A percentile compares a stretch with the other conserved stretches of the same genome.
Conservation (phyloP, 2,329 filamentous ascomycete genomes). For the Cladobotryum protrusum region DNA sequence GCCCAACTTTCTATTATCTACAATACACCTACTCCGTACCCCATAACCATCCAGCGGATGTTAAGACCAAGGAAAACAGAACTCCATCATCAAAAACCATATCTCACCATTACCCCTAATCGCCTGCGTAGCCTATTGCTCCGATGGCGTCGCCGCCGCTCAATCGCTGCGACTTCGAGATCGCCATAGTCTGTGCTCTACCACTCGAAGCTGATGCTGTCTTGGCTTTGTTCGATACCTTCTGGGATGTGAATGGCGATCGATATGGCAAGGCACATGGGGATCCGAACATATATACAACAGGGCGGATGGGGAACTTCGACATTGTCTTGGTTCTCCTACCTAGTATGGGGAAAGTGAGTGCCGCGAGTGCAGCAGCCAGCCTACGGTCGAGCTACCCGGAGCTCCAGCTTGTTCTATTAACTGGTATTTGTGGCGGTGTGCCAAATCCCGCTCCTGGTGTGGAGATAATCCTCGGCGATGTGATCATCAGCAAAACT, state of each 20-base stretch:
- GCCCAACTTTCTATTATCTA: too few species aligned
- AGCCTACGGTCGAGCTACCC: slow-evolving; percentile 29
- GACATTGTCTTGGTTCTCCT: slow-evolving; percentile 25
- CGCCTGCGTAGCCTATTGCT: too few species aligned
- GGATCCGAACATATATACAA: slow-evolving; percentile 24
- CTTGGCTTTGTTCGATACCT: slow-evolving; percentile 18
- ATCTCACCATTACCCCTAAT: too few species aligned
- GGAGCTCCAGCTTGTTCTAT: slow-evolving; percentile 26
- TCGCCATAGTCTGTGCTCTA: slow-evolving; percentile 26
- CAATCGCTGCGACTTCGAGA: slow-evolving; percentile 15
- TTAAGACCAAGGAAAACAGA: too few species aligned
- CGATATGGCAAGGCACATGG: slow-evolving; percentile 17
- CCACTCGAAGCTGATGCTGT: slow-evolving; percentile 20
- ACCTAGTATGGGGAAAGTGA: slow-evolving; percentile 23
- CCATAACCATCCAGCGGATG: too few species aligned
- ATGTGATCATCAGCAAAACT: slow-evolving; percentile 27
- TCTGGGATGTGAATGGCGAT: slow-evolving; percentile 19
- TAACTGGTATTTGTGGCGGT: slow-evolving; percentile 37
- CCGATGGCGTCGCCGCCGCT: too few species aligned
- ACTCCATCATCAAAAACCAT: too few species aligned
- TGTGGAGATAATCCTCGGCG: slow-evolving; percentile 22
- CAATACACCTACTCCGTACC: too few species aligned
- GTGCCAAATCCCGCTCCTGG: slow-evolving; percentile 17
- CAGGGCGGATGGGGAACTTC: slow-evolving; percentile 22
- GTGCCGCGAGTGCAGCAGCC: slow-evolving; percentile 19